These are phyloP conservation scores for Nakazawaea siamensis DNA, from an alignment of 805 yeast genomes.

Conservation along the genomic window DNA sequence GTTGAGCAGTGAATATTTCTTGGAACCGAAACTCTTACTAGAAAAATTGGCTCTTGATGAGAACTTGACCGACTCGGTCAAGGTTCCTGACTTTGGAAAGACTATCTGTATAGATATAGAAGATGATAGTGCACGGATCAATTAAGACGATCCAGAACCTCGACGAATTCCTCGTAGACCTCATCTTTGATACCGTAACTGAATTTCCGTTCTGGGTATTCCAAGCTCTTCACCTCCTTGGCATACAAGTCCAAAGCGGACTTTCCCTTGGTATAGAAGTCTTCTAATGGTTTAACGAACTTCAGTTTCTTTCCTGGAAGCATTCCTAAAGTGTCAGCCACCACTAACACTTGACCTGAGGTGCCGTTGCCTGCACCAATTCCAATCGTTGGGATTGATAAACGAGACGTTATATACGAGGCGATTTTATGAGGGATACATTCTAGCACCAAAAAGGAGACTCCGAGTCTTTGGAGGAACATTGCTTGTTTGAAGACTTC, in stretches of 20 bases:
- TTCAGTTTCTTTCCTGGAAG: conserved; percentile 49
- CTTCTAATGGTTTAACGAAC: conserved; percentile 66
- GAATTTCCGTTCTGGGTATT: conserved; percentile 59
- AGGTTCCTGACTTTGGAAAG: conserved; percentile 68
- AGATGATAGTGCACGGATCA: conserved; percentile 7
- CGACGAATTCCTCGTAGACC: conserved; percentile 37
- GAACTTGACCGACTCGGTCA: conserved; percentile 20
- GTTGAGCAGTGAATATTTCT: conserved; percentile 76
- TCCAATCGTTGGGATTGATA: conserved; percentile 80
- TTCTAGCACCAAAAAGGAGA: conserved; percentile 67
- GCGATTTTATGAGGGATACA: conserved; percentile 80
- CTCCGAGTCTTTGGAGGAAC: conserved; percentile 68
- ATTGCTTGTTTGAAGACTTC: conserved; percentile 58
- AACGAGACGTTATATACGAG: conserved; percentile 45
- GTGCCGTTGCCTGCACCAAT: conserved; percentile 88
- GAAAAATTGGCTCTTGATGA: conserved; percentile 37
- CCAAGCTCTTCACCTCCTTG: conserved; percentile 43
- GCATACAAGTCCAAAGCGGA: conserved; percentile 46
- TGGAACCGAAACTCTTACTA: conserved; percentile 69
- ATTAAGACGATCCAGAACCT: conserved; percentile 14
- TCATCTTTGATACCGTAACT: conserved; percentile 65
- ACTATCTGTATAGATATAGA: conserved; percentile 47
- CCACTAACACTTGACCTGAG: conserved; percentile 86
- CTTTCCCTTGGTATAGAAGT: conserved; percentile 40
- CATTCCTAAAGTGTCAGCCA: conserved; percentile 79